Evolutionary conservation across 2,329 filamentous ascomycete species (phyloP).

Genomic region (Emmonsiellopsis sp.): DNA sequence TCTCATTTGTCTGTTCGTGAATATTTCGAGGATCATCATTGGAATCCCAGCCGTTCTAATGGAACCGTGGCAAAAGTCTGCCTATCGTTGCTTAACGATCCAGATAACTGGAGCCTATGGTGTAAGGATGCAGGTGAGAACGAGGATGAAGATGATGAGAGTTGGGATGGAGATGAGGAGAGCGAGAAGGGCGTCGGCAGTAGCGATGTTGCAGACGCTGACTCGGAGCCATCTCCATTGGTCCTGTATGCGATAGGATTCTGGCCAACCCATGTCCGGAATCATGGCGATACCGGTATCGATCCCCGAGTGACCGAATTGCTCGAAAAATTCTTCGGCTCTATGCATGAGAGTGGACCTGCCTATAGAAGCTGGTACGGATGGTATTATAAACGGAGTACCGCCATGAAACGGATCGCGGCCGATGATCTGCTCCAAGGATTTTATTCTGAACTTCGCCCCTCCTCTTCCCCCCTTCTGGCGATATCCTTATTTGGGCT

Average conservation of each 20-base stretch:
- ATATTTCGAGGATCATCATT: slow-evolving; percentile 17
- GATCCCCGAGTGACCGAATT: background rate
- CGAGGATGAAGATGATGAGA: no score
- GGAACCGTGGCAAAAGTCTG: background rate
- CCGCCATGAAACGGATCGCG: no score
- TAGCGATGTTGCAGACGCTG: background rate
- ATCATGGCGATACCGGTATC: background rate
- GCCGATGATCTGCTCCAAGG: no score
- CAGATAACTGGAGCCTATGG: background rate
- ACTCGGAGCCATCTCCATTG: background rate
- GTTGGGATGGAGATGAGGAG: no score
- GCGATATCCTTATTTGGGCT: background rate
- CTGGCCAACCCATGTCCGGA: background rate
- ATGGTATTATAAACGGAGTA: no score
- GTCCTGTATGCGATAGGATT: background rate
- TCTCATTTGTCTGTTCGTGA: slow-evolving; percentile 22
- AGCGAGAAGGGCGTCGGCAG: no score
- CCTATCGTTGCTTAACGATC: background rate
- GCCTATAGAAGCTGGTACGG: background rate
- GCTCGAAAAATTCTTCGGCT: background rate
- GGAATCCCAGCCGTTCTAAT: background rate
- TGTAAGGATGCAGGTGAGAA: no score
- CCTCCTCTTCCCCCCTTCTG: background rate
- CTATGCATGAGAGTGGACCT: background rate
- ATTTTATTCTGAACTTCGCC: background rate